A percentile compares a stretch with the other conserved stretches of the same genome.
Evolutionary conservation across 768 basidiomycete species (phyloP).

Genomic region (Lyophyllum shimeji): DNA sequence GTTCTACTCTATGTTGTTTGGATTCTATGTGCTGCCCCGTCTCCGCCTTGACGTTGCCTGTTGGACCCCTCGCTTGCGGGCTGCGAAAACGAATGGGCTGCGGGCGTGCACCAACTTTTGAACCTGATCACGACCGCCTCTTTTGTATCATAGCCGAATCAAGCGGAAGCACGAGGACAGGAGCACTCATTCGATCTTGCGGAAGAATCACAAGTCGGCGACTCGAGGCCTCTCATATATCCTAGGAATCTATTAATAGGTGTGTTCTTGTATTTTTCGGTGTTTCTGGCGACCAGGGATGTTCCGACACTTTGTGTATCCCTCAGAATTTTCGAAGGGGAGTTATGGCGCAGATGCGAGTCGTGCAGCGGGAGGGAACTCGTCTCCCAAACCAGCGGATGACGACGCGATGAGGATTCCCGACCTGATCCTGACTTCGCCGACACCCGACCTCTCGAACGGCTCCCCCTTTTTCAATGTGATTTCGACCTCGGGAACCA

Average conservation of each 20-base stretch:
- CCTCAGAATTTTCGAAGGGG: background rate
- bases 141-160: slow-evolving; percentile 3
- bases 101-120: background rate
- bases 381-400: background rate
- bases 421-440: slow-evolving; percentile 12
- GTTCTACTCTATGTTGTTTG: no score
- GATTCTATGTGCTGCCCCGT: no score
- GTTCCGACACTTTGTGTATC: no score
- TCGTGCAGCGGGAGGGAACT: background rate
- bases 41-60: no score
- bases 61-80: background rate
- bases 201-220: background rate
- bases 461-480: background rate
- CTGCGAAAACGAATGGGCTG: background rate
- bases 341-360: background rate
- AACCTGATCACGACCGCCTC: background rate
- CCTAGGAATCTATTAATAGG: slow-evolving; percentile 1
- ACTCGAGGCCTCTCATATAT: background rate
- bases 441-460: slow-evolving; percentile 12
- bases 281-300: background rate
- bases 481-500: background rate
- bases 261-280: background rate
- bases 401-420: slow-evolving; percentile 1
- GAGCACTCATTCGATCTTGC: background rate
- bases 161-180: background rate